A percentile compares a stretch with the other conserved stretches of the same genome.
phyloP scores from a whole-genome alignment of 192 early-diverging fungal species.

The Chytriomyces sp. region DNA sequence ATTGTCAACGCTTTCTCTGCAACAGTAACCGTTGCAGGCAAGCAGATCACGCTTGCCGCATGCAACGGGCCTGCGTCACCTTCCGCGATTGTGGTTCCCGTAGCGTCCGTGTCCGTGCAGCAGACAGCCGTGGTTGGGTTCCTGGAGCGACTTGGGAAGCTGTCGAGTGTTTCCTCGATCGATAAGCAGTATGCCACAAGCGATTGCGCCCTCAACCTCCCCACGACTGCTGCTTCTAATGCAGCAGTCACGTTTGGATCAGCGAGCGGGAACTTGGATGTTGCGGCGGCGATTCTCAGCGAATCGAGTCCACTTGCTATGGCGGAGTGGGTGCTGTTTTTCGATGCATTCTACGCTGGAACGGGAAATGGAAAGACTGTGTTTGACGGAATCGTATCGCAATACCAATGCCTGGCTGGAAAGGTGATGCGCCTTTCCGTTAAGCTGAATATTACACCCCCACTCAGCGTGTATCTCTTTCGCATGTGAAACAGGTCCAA shows the following conservation, averaged over 20 bases:
- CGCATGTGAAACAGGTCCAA: not conserved
- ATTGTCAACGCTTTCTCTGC: not conserved
- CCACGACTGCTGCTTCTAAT: not conserved
- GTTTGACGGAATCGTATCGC: not conserved
- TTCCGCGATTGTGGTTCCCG: conserved; percentile 4
- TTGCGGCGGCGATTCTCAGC: not conserved
- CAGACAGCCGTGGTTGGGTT: conserved; percentile 6
- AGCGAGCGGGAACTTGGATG: not conserved
- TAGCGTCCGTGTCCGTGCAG: not conserved
- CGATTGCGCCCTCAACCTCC: not conserved
- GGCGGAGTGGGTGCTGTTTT: conserved; percentile 30
- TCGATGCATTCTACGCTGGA: conserved; percentile 22
- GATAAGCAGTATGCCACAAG: not conserved
- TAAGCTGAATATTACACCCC: no score
- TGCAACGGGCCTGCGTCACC: conserved; percentile 8
- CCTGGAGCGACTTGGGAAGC: conserved; percentile 17
- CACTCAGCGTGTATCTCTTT: no score
- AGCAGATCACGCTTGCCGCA: not conserved
- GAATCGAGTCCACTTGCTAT: conserved; percentile 25
- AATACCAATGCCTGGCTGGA: conserved; percentile 4
- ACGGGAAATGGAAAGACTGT: not conserved
- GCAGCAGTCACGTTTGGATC: conserved; percentile 6
- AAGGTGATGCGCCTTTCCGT: not conserved
- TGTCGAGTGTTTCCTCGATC: not conserved
- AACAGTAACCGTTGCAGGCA: not conserved